These are phyloP conservation scores for Stemphylium beticola DNA, from an alignment of 2,329 filamentous ascomycete genomes.

Conservation along the genomic window DNA sequence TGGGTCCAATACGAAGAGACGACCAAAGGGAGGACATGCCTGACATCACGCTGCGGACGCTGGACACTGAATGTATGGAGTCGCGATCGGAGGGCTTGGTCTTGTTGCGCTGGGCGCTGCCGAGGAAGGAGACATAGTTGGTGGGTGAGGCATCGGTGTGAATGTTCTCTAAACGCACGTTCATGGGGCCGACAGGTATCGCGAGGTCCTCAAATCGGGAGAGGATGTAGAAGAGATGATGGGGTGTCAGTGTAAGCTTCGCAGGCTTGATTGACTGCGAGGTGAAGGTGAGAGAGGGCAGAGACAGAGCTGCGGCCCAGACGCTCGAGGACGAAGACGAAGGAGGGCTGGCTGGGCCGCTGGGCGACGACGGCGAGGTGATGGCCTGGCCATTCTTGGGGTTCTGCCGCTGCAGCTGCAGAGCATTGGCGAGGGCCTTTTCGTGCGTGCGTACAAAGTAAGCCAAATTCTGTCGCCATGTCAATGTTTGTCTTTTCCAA, in stretches of 20 bases:
- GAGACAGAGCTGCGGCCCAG: slow-evolving; percentile 83
- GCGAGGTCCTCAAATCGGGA: slow-evolving; percentile 93
- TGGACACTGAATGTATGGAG: slow-evolving; percentile 94
- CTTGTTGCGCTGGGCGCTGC: slow-evolving; percentile 80
- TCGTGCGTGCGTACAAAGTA: slow-evolving; percentile 97
- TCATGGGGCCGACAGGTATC: slow-evolving; percentile 94
- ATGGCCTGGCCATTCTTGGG: slow-evolving; percentile 66
- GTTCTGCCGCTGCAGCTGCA: slow-evolving; percentile 81
- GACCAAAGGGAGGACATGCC: slow-evolving; percentile 95
- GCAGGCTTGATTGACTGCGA: slow-evolving; percentile 86
- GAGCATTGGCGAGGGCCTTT: slow-evolving; percentile 92
- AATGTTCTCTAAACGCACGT: slow-evolving; percentile 91
- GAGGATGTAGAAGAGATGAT: slow-evolving; percentile 95
- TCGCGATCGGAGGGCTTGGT: slow-evolving; percentile 81
- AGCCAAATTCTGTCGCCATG: slow-evolving; percentile 76
- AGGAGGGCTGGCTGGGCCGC: slow-evolving; percentile 52
- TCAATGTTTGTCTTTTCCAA: slow-evolving; percentile 34
- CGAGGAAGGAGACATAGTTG: slow-evolving; percentile 95
- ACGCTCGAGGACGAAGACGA: slow-evolving; percentile 68
- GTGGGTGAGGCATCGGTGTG: slow-evolving; percentile 84
- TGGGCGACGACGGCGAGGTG: slow-evolving; percentile 48
- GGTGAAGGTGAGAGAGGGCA: slow-evolving; percentile 83
- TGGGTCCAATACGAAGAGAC: slow-evolving; percentile 81
- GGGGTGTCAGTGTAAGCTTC: slow-evolving; percentile 89
- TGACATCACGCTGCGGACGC: slow-evolving; percentile 96